phyloP scores from a whole-genome alignment of 1,284 basidiomycete genomes.

The Afroboletus lepidellus region DNA sequence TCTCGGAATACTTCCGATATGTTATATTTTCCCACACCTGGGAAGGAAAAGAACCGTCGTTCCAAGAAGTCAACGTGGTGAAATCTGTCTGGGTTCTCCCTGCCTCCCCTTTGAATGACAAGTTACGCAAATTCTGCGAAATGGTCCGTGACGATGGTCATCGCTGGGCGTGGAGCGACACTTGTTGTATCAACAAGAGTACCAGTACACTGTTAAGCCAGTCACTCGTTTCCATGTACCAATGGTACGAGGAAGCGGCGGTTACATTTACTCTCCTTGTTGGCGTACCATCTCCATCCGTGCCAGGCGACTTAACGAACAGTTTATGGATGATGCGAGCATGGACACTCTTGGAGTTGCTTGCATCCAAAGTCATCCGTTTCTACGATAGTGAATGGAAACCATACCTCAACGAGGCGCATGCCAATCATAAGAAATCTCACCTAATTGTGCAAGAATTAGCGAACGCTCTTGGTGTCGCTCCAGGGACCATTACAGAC shows the following conservation, averaged over 20 bases:
- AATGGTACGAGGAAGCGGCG: slow-evolving; percentile 2
- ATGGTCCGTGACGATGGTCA: neutral
- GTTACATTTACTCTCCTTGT: neutral
- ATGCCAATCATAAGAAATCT: neutral
- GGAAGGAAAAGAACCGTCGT: slow-evolving; percentile 19
- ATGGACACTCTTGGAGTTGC: neutral
- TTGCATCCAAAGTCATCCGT: neutral
- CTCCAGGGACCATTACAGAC: neutral
- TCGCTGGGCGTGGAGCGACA: slow-evolving; percentile 4
- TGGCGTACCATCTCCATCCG: neutral
- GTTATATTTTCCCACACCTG: slow-evolving; percentile 23
- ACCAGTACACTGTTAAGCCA: neutral
- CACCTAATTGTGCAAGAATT: neutral
- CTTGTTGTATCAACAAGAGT: neutral
- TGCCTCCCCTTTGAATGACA: slow-evolving; percentile 4
- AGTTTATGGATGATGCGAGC: neutral
- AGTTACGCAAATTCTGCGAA: slow-evolving; percentile 16
- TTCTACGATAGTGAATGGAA: slow-evolving; percentile 2
- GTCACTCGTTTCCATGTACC: neutral
- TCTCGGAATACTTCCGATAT: slow-evolving; percentile 16
- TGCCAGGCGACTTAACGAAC: neutral
- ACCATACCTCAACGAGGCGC: neutral
- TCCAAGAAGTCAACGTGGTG: slow-evolving; percentile 12
- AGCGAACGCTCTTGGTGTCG: neutral
- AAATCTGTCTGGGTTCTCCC: neutral